Evolutionary conservation across 1,284 basidiomycete species (phyloP).

Genomic region (Ustilago loliicola): DNA sequence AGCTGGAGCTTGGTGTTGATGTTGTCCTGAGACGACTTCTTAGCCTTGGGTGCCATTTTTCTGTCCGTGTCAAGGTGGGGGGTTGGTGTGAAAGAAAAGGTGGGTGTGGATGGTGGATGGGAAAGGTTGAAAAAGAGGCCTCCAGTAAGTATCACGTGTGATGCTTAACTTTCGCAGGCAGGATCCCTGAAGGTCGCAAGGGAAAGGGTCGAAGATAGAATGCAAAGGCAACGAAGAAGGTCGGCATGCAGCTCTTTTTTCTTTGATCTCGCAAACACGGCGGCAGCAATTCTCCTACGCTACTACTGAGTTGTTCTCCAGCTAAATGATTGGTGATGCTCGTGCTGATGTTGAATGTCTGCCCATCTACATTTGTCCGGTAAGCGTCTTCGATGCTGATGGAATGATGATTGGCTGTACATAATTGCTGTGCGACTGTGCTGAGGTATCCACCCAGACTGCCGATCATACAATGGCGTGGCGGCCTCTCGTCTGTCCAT

Average conservation of each 20-base stretch:
- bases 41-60: constrained; percentile 93
- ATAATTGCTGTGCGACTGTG: background rate
- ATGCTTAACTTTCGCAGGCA: constrained; percentile 61
- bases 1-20: constrained; percentile 95
- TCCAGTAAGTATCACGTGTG: constrained; percentile 59
- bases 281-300: background rate
- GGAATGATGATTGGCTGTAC: background rate
- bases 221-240: constrained; percentile 24
- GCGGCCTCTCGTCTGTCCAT: background rate
- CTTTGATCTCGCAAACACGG: background rate
- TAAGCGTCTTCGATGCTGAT: background rate
- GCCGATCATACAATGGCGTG: background rate
- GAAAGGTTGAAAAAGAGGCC: constrained; percentile 35
- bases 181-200: constrained; percentile 27
- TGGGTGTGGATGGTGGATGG: constrained; percentile 12
- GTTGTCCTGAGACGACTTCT: constrained; percentile 80
- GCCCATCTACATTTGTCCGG: background rate
- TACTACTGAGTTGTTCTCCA: background rate
- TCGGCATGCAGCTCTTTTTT: constrained; percentile 42
- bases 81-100: constrained; percentile 8
- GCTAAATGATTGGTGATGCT: background rate
- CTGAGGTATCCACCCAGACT: background rate
- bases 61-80: constrained; percentile 32
- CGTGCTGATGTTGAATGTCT: background rate
- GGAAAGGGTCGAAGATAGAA: constrained; percentile 9